phyloP scores from a whole-genome alignment of 257 asterid genomes.

The Primulina huaijiensis region DNA sequence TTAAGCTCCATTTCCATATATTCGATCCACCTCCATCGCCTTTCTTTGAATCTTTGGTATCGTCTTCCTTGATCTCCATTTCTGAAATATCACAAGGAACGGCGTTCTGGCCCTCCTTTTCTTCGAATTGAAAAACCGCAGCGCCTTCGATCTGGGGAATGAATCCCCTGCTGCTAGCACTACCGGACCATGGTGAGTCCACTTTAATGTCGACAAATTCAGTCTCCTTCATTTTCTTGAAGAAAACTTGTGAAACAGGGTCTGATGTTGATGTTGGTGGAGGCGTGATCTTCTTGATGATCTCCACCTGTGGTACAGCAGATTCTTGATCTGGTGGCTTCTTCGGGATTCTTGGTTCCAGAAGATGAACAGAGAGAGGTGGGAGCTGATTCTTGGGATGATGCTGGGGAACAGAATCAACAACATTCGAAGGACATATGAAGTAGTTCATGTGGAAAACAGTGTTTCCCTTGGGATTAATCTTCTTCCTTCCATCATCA shows the following conservation, averaged over 20 bases:
- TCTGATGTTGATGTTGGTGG: slow-evolving; percentile 24
- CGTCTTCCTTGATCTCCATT: slow-evolving; percentile 20
- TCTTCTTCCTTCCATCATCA: slow-evolving; percentile 42
- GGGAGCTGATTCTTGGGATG: slow-evolving; percentile 29
- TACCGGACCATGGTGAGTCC: slow-evolving; percentile 57
- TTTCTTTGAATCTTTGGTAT: slow-evolving; percentile 12
- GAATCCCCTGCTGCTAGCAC: slow-evolving; percentile 20
- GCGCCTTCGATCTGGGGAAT: slow-evolving; percentile 37
- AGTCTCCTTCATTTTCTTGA: slow-evolving; percentile 61
- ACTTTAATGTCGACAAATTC: slow-evolving; percentile 75
- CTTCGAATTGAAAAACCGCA: slow-evolving; percentile 38
- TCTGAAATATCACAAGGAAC: slow-evolving; percentile 17
- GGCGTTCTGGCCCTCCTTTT: slow-evolving; percentile 19
- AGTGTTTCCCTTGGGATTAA: slow-evolving; percentile 23
- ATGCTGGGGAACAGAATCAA: slow-evolving; percentile 32
- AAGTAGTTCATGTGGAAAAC: slow-evolving; percentile 56
- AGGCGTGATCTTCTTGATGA: slow-evolving; percentile 8
- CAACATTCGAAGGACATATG: background rate
- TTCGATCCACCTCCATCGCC: slow-evolving; percentile 35
- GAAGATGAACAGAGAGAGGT: slow-evolving; percentile 28
- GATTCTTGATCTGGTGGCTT: slow-evolving; percentile 22
- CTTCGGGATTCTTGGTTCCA: slow-evolving; percentile 16
- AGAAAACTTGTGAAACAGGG: slow-evolving; percentile 64
- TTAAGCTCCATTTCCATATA: slow-evolving; percentile 61
- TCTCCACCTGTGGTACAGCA: slow-evolving; percentile 24